phyloP scores from a whole-genome alignment of 163 green algal genomes.

The Trebouxiophyceae sp. region DNA sequence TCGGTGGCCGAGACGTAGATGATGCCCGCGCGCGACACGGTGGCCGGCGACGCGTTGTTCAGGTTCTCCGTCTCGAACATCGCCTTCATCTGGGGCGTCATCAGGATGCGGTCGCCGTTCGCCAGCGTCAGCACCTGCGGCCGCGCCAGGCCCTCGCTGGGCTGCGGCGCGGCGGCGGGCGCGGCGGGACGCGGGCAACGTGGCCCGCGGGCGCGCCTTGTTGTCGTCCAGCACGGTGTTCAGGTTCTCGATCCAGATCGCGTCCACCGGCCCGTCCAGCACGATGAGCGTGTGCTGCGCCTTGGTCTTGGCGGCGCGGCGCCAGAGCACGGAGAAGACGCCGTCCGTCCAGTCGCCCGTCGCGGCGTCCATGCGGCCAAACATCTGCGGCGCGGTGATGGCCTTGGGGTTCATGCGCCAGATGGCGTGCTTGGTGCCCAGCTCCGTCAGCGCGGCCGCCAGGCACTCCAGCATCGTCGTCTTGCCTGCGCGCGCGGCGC shows the following conservation, averaged over 20 bases:
- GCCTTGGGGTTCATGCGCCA: slow-evolving; percentile 95
- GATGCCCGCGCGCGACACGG: slow-evolving; percentile 85
- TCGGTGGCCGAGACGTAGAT: slow-evolving; percentile 89
- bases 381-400: slow-evolving; percentile 91
- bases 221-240: slow-evolving; percentile 91
- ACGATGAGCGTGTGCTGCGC: slow-evolving; percentile 95
- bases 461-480: slow-evolving; percentile 79
- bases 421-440: slow-evolving; percentile 79
- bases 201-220: slow-evolving; percentile 45
- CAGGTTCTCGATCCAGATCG: slow-evolving; percentile 98
- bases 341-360: slow-evolving; percentile 92
- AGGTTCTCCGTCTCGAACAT: slow-evolving; percentile 95
- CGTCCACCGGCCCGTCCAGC: slow-evolving; percentile 92
- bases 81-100: slow-evolving; percentile 85
- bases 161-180: too few relatives aligned
- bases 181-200: background rate
- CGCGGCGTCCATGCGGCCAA: slow-evolving; percentile 74
- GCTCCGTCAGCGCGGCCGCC: slow-evolving; percentile 74
- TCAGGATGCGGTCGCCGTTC: slow-evolving; percentile 93
- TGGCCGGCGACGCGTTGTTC: slow-evolving; percentile 88
- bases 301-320: slow-evolving; percentile 81
- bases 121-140: slow-evolving; percentile 83
- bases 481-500: too few relatives aligned
- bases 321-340: slow-evolving; percentile 86
- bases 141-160: too few relatives aligned